Evolutionary conservation across 106 monocot species (phyloP).

Genomic region (Allium fistulosum): DNA sequence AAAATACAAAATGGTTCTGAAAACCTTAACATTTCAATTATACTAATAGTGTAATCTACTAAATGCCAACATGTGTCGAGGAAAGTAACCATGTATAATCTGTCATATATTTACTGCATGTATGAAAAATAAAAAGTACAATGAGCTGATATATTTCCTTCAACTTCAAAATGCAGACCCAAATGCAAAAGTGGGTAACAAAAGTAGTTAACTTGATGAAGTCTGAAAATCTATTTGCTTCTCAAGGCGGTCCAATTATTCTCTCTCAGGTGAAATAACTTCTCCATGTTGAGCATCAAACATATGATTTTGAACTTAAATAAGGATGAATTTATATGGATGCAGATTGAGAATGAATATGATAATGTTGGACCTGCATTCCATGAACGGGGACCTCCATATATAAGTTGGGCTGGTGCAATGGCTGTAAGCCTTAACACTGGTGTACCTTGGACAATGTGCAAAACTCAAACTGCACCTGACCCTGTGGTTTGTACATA

Average conservation of each 20-base stretch:
- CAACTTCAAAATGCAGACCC: slow-evolving; percentile 8
- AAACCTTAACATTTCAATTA: too few relatives aligned
- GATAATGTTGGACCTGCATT: slow-evolving; percentile 51
- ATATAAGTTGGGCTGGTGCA: slow-evolving; percentile 73
- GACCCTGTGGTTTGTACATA: slow-evolving; percentile 55
- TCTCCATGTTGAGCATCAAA: too few relatives aligned
- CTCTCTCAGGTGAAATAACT: slow-evolving; percentile 40
- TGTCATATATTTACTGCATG: too few relatives aligned
- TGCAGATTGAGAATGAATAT: slow-evolving; percentile 92
- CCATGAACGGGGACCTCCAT: slow-evolving; percentile 47
- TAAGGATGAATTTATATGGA: background rate
- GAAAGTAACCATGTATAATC: too few relatives aligned
- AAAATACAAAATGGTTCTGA: too few relatives aligned
- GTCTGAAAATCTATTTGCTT: slow-evolving; percentile 37
- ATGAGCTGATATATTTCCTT: too few relatives aligned
- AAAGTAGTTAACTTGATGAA: slow-evolving; percentile 58
- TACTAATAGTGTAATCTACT: too few relatives aligned
- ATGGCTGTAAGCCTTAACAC: slow-evolving; percentile 78
- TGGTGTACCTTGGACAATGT: slow-evolving; percentile 99
- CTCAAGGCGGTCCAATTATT: slow-evolving; percentile 72
- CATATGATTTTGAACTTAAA: background rate
- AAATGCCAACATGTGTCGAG: too few relatives aligned
- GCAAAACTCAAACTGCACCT: slow-evolving; percentile 89
- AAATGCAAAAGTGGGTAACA: slow-evolving; percentile 47
- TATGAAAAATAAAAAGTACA: too few relatives aligned